Conservation (phyloP, 495 filamentous ascomycete genomes). For the Pyrenopolyporus hunteri region DNA sequence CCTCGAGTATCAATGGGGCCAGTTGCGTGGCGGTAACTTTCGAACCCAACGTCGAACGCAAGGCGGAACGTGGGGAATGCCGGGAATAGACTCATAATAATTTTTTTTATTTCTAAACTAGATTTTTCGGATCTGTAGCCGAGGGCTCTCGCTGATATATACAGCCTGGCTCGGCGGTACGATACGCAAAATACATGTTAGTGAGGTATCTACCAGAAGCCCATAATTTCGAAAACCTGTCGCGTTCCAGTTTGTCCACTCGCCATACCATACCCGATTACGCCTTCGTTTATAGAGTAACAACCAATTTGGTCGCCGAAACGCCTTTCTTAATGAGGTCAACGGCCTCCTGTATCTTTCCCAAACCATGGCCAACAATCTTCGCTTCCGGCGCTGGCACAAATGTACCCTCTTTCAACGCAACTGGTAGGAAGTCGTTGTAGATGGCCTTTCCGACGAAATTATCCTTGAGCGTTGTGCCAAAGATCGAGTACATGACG, state of each 20-base stretch:
- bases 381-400: conserved; percentile 21
- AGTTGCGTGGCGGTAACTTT: no score
- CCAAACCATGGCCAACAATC: conserved; percentile 28
- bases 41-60: no score
- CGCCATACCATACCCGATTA: conserved; percentile 1
- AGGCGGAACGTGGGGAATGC: not conserved
- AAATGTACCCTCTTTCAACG: conserved; percentile 22
- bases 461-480: conserved; percentile 29
- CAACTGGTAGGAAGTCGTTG: conserved; percentile 28
- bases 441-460: conserved; percentile 44
- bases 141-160: not conserved
- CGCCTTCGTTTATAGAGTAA: conserved; percentile 32
- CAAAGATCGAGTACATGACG: conserved; percentile 29
- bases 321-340: conserved; percentile 45
- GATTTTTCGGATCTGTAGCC: not conserved
- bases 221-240: not conserved
- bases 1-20: no score
- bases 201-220: conserved; percentile 6
- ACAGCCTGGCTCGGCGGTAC: not conserved
- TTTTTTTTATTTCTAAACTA: not conserved
- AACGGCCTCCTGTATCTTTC: conserved; percentile 32
- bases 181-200: no score
- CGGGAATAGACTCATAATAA: no score
- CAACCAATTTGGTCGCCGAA: conserved; percentile 52
- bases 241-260: not conserved